Percentiles rank a stretch among this genome's conserved stretches.
These are phyloP conservation scores for Jatropha podagrica DNA, from an alignment of 441 rosid species.

Conservation along the genomic window DNA sequence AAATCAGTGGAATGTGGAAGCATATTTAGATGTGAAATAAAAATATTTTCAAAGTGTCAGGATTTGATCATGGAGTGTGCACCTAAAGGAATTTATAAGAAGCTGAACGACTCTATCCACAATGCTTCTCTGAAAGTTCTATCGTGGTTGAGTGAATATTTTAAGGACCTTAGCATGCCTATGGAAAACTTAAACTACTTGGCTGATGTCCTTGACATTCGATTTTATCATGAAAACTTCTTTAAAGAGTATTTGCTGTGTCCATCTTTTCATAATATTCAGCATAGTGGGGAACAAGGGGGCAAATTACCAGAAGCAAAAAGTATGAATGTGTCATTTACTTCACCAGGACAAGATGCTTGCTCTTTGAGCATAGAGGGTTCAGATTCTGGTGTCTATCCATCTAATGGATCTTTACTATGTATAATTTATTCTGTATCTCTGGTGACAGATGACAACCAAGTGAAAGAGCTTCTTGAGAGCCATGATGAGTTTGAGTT, in stretches of 20 bases:
- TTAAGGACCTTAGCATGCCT: constrained; percentile 46
- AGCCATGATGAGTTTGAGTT: constrained; percentile 77
- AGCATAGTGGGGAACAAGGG: constrained; percentile 25
- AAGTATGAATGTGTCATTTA: constrained; percentile 20
- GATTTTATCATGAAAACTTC: constrained; percentile 39
- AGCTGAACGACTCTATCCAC: constrained; percentile 72
- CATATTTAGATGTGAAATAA: constrained; percentile 62
- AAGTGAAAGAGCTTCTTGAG: constrained; percentile 71
- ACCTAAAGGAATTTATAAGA: constrained; percentile 58
- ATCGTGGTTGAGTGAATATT: constrained; percentile 63
- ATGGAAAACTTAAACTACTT: constrained; percentile 41
- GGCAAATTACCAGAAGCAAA: constrained; percentile 27
- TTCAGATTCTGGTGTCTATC: constrained; percentile 55
- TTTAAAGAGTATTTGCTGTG: constrained; percentile 40
- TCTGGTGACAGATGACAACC: constrained; percentile 43
- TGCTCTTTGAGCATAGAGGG: constrained; percentile 44
- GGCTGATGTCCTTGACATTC: constrained; percentile 44
- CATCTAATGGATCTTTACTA: constrained; percentile 58
- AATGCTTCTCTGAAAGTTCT: constrained; percentile 76
- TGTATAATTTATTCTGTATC: constrained; percentile 63
- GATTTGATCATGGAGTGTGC: constrained; percentile 68
- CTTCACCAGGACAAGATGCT: constrained; percentile 36
- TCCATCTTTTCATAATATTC: constrained; percentile 31
- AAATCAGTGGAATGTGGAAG: constrained; percentile 34
- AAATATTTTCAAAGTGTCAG: constrained; percentile 61